phyloP scores from a whole-genome alignment of 495 filamentous ascomycete genomes.

The Aspergillus leporis region DNA sequence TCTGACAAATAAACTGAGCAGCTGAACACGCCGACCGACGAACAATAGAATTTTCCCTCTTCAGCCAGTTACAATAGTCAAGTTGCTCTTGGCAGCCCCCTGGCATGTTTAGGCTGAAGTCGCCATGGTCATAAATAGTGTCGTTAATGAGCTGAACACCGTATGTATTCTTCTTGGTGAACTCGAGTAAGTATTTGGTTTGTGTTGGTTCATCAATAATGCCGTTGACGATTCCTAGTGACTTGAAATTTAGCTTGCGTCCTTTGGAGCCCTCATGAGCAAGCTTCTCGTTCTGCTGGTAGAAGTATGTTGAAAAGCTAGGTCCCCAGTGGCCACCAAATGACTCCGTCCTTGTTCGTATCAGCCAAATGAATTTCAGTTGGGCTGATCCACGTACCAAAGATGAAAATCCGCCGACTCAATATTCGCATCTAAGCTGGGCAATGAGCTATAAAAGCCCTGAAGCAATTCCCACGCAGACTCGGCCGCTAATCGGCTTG shows the following conservation, averaged over 20 bases:
- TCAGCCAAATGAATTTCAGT: constrained; percentile 13
- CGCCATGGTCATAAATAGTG: constrained; percentile 49
- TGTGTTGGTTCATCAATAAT: constrained; percentile 74
- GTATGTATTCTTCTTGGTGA: constrained; percentile 73
- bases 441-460: constrained; percentile 53
- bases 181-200: constrained; percentile 60
- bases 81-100: constrained; percentile 64
- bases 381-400: constrained; percentile 51
- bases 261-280: constrained; percentile 40
- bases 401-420: constrained; percentile 54
- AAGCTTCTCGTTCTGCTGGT: constrained; percentile 59
- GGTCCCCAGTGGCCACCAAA: constrained; percentile 44
- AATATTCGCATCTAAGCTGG: constrained; percentile 47
- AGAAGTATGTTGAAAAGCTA: constrained; percentile 55
- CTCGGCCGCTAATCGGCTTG: constrained; percentile 54
- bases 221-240: constrained; percentile 62
- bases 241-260: constrained; percentile 44
- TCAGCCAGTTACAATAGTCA: constrained; percentile 43
- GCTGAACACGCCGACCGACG: background rate
- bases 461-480: constrained; percentile 60
- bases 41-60: constrained; percentile 20
- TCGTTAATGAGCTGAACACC: constrained; percentile 63
- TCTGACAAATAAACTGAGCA: constrained; percentile 28
- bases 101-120: constrained; percentile 48
- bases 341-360: constrained; percentile 11